Evolutionary conservation across 371 early-diverging fungal species (phyloP), one percentile per base, ranked within the genome.

Genomic region (Haplosporangium sp.): DNA sequence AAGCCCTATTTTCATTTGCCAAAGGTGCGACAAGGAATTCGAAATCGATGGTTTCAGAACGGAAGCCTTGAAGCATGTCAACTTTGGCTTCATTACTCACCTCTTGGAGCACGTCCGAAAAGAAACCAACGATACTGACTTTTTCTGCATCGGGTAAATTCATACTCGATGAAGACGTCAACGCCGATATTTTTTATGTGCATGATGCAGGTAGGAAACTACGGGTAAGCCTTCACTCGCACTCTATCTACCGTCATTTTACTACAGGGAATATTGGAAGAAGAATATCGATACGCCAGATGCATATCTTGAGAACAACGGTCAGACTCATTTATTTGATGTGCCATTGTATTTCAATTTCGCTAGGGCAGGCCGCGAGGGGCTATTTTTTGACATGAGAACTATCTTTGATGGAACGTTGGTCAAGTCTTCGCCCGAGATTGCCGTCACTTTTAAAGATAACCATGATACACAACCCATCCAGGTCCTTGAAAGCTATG

Each of bases 1-100:
- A 14, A n/a, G 46, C 46, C 46, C 46, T 12, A 46, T 14, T n/a
- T 46, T n/a, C 41, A 41, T 16, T 40, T 50, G 46, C 5, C 11
- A 54, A 16, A 62, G 62, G 82, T 59, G 82, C 40, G 56, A 73
- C 14, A 64, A 83, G 1, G 74, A 80, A 50, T 73, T 82, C 40
- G 65, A 59, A 36, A 60, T 84, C 21, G 72, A 74, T 38, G 85
- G 85, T 8, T 64, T 84, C 57, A 69, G 85, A 37, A 67, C 83
- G 50, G 85, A 84, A 63, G 85, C 85, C n/a, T 62, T 74, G 36
- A 81, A 83, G 59, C 85, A 84, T 45, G 77, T 83, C 58, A 73
- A 73, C 46, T 69, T 62, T 23, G 62, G 70, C 4, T 83, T 84
- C 51, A 69, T 83, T 20, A 45, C 42, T 13, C 69, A 80, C 3